Percentiles rank a stretch among this genome's conserved stretches.
Conservation (phyloP, 345 rosid genomes). For the Melaleuca quinquenervia region DNA sequence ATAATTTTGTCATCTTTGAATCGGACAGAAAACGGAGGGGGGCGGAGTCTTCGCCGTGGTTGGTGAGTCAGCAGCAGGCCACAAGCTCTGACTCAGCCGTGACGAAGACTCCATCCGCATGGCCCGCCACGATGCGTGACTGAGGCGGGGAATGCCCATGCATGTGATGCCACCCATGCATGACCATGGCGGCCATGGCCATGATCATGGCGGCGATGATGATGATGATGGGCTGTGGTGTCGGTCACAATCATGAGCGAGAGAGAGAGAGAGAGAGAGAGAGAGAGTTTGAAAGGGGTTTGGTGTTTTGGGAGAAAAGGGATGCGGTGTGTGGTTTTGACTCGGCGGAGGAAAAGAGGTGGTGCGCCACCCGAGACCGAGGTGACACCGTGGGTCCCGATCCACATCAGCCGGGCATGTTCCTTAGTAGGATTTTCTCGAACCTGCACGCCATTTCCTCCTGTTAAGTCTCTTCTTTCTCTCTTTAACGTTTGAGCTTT, state of each 20-base stretch:
- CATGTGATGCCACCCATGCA: background rate
- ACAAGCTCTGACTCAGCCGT: background rate
- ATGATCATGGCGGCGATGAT: background rate
- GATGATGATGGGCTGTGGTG: background rate
- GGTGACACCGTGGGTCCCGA: background rate
- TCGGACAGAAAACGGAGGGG: background rate
- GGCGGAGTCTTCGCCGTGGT: background rate
- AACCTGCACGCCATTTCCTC: background rate
- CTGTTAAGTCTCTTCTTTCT: background rate
- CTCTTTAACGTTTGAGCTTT: background rate
- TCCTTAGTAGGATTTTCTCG: background rate
- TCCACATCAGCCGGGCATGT: background rate
- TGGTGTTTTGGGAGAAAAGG: background rate
- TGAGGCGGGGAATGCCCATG: background rate
- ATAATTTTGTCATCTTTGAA: background rate
- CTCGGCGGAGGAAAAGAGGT: background rate
- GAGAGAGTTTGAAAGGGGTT: background rate
- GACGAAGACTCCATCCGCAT: background rate
- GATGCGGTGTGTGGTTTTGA: background rate
- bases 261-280: background rate
- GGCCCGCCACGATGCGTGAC: background rate
- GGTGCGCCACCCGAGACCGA: background rate
- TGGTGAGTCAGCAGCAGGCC: background rate
- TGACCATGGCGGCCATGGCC: background rate
- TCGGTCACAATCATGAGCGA: background rate